Evolutionary conservation across 192 early-diverging fungal genomes (phyloP).

Genomic region (Dissophora globulifera): DNA sequence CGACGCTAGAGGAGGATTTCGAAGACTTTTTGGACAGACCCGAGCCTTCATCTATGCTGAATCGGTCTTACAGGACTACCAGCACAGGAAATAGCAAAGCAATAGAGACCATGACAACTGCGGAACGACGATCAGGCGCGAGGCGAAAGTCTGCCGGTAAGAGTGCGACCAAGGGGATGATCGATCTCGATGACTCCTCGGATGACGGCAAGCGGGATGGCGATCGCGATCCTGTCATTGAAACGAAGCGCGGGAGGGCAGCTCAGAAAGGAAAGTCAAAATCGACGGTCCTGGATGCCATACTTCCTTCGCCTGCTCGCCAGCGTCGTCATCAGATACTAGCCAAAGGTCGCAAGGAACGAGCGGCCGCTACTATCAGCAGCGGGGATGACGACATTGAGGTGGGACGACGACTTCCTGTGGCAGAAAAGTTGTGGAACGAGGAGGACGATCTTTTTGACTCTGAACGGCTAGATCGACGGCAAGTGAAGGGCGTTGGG

Average conservation of each 20-base stretch:
- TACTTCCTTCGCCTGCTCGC: slow-evolving; percentile 15
- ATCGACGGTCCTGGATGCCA: slow-evolving; percentile 1
- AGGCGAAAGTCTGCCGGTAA: slow-evolving; percentile 11
- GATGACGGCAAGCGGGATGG: slow-evolving; percentile 7
- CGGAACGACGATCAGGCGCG: no score
- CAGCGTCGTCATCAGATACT: slow-evolving; percentile 5
- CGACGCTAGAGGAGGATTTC: slow-evolving; percentile 12
- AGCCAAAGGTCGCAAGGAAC: neutral
- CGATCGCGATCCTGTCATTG: neutral
- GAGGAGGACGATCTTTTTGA: slow-evolving; percentile 38
- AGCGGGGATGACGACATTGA: slow-evolving; percentile 22
- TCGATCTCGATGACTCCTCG: slow-evolving; percentile 31
- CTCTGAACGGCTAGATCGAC: slow-evolving; percentile 28
- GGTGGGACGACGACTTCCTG: slow-evolving; percentile 1
- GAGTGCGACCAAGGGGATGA: neutral
- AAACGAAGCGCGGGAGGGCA: neutral
- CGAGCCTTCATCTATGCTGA: slow-evolving; percentile 40
- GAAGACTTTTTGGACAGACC: slow-evolving; percentile 38
- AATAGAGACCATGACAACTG: neutral
- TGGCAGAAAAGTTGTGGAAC: slow-evolving; percentile 44
- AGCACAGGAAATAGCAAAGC: slow-evolving; percentile 5
- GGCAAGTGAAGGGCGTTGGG: slow-evolving; percentile 42
- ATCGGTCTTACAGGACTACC: slow-evolving; percentile 13
- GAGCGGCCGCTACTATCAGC: neutral
- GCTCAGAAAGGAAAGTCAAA: slow-evolving; percentile 12